These are phyloP conservation scores for Trichoderma brevicompactum DNA, from an alignment of 2,329 filamentous ascomycete genomes.

Conservation along the genomic window DNA sequence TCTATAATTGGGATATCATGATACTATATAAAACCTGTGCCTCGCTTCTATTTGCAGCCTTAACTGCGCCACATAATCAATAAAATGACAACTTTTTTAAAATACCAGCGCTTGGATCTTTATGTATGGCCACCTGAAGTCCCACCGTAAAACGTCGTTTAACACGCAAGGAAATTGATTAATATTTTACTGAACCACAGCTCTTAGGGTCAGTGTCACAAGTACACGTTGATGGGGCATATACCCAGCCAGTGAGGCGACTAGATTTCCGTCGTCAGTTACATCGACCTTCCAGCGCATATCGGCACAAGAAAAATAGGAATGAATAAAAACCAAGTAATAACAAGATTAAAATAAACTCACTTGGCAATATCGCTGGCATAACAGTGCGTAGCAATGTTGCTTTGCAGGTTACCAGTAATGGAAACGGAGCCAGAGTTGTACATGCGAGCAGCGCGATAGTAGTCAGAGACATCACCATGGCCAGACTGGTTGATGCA, in stretches of 20 bases:
- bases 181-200: conserved; percentile 1
- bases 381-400: conserved; percentile 34
- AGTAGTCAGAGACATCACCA: conserved; percentile 28
- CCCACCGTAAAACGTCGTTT: too few species aligned
- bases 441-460: conserved; percentile 34
- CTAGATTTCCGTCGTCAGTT: conserved; percentile 23
- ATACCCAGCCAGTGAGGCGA: conserved; percentile 35
- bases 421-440: conserved; percentile 34
- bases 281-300: background rate
- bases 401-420: conserved; percentile 31
- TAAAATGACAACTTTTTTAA: too few species aligned
- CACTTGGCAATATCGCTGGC: conserved; percentile 33
- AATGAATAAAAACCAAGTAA: too few species aligned
- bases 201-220: conserved; percentile 32
- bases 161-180: background rate
- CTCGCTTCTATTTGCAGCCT: too few species aligned
- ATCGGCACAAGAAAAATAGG: too few species aligned
- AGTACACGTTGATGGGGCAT: conserved; percentile 31
- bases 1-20: too few species aligned
- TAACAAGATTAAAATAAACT: background rate
- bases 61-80: too few species aligned
- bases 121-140: too few species aligned
- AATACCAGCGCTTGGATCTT: too few species aligned
- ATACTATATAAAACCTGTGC: too few species aligned
- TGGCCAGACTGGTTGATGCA: conserved; percentile 25